Evolutionary conservation across 306 rosid species (phyloP).

Genomic region (Leucaena leucocephala): DNA sequence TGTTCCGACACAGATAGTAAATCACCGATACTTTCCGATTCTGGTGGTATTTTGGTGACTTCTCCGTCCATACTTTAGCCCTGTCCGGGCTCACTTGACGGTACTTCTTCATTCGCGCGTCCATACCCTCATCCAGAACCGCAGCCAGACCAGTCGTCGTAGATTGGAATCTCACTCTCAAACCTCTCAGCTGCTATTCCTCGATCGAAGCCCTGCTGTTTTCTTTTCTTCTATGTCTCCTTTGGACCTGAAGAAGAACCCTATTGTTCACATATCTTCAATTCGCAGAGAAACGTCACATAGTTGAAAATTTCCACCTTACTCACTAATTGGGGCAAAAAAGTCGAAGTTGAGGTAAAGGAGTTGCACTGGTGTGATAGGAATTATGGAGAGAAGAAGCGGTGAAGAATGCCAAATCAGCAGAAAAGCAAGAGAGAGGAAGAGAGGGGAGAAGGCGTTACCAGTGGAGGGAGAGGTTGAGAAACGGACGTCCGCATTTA

Average conservation of each 20-base stretch:
- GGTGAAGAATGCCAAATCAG: not conserved
- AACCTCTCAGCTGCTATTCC: not conserved
- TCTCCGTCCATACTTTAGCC: conserved; percentile 95
- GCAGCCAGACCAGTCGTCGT: not conserved
- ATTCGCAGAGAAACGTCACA: conserved; percentile 11
- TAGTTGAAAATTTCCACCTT: not conserved
- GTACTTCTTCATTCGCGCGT: conserved; percentile 76
- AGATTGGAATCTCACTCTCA: conserved; percentile 27
- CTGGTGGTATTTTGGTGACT: conserved; percentile 86
- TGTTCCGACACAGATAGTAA: conserved; percentile 84
- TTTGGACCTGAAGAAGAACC: conserved; percentile 12
- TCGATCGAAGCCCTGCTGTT: not conserved
- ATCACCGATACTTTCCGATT: conserved; percentile 79
- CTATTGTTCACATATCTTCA: conserved; percentile 29
- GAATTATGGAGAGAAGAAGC: not conserved
- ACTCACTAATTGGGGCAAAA: not conserved
- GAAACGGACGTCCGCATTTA: conserved; percentile 38
- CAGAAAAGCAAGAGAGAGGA: not conserved
- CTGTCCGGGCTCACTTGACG: conserved; percentile 92
- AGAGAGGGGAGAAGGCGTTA: not conserved
- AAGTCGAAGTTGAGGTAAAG: not conserved
- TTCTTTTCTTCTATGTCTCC: not conserved
- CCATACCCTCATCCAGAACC: conserved; percentile 63
- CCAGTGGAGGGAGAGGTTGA: not conserved
- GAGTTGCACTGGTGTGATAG: not conserved